Conservation (phyloP, 179 eudicot genomes). For the Sideroxylon spinosum region DNA sequence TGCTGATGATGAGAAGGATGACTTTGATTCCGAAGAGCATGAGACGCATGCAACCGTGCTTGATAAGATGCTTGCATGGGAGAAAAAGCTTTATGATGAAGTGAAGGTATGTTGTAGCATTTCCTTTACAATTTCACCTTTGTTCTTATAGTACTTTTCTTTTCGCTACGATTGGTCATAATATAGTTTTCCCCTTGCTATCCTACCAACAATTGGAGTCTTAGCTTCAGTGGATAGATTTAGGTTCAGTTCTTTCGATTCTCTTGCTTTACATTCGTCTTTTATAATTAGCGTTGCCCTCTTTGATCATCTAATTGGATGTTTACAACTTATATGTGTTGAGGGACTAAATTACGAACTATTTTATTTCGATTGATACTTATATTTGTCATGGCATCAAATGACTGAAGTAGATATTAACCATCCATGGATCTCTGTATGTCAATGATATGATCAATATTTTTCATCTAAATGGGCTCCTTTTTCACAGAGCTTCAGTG, state of each 20-base stretch:
- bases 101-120: constrained; percentile 51
- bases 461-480: too few relatives aligned
- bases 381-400: too few relatives aligned
- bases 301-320: not conserved
- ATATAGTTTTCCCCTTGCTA: not conserved
- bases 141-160: not conserved
- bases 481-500: too few relatives aligned
- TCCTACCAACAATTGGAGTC: not conserved
- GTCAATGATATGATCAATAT: too few relatives aligned
- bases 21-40: constrained; percentile 66
- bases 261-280: not conserved
- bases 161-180: not conserved
- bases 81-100: constrained; percentile 90
- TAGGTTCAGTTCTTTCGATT: not conserved
- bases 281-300: not conserved
- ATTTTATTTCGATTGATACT: too few relatives aligned
- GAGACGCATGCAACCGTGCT: constrained; percentile 88
- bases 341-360: too few relatives aligned
- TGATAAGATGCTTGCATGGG: constrained; percentile 95
- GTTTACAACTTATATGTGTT: too few relatives aligned
- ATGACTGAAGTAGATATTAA: too few relatives aligned
- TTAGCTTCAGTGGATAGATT: not conserved
- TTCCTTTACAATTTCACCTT: constrained; percentile 11
- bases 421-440: too few relatives aligned
- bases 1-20: constrained; percentile 52